These are phyloP conservation scores for Cryptomeria japonica DNA, from an alignment of 75 land plant species.

Conservation along the genomic window DNA sequence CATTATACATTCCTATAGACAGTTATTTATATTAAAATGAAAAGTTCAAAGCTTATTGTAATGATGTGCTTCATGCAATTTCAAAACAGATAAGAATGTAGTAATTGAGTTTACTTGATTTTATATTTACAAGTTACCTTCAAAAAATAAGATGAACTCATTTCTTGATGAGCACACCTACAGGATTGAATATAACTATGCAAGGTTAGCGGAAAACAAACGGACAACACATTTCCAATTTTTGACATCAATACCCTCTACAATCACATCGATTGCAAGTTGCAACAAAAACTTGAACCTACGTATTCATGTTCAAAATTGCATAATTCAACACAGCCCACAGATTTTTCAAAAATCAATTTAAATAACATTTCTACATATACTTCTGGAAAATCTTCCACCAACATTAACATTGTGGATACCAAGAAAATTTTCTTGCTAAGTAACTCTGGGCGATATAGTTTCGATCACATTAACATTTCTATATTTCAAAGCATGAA, in stretches of 20 bases:
- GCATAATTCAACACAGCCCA: too few species aligned
- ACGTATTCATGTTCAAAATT: not conserved
- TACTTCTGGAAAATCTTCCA: not conserved
- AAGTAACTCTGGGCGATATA: not conserved
- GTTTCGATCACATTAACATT: too few species aligned
- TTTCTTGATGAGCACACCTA: conserved; percentile 69
- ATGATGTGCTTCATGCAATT: not conserved
- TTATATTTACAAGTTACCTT: conserved; percentile 43
- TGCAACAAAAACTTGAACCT: conserved; percentile 86
- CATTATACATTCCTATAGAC: not conserved
- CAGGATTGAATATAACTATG: conserved; percentile 84
- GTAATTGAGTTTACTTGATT: not conserved
- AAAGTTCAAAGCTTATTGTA: not conserved
- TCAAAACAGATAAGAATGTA: not conserved
- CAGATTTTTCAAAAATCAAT: not conserved
- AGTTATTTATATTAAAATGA: not conserved
- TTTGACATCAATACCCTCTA: conserved; percentile 85
- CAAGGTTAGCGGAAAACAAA: conserved; percentile 80
- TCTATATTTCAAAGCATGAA: too few species aligned
- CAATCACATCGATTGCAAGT: conserved; percentile 87
- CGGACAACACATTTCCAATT: conserved; percentile 84
- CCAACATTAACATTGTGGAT: not conserved
- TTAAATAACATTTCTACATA: not conserved
- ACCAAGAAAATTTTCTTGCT: not conserved
- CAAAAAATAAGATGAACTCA: conserved; percentile 74